Evolutionary conservation across 1,139 yeast species (phyloP), one percentile per base, ranked within the genome.

Genomic region (Zygosaccharomyces sapae): DNA sequence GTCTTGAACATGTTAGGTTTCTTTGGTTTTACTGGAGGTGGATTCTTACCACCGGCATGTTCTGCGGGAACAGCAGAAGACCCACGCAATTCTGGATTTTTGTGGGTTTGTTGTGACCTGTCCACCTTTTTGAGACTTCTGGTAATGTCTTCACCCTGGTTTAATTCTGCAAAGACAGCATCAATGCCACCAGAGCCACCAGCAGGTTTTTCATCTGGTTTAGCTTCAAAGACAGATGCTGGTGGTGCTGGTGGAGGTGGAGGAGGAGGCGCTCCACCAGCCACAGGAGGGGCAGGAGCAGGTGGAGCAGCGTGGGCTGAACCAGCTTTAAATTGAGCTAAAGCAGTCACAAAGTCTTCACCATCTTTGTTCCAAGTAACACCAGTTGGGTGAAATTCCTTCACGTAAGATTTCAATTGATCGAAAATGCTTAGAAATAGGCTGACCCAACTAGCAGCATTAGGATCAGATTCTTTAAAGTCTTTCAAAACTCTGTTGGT

Each of bases 121-220:
- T 89, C 97, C 38, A 92, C 97, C 69, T 92, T 92, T 65, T 84
- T 87, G 59, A 94, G 79, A 4, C 89, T 86, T 25, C 90, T 73
- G 2, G 97, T 90, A 59, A 94, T 84, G 35, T 70, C 71, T 55
- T 82, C 86, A 48, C 99, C 99, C 70, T 83, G 77, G 70, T 84
- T 90, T 53, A 94, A 74, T 56, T 87, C 95, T n/a, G 87, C 83
- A 67, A 94, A 92, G 8, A 94, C 96, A 0, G 97, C 97, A 56
- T 75, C 76, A 75, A 90, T 79, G 38, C 90, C 86, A 36, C 82
- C 83, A 59, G 29, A 69, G 53, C 40, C 62, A 2, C 65, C 55
- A 22, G 70, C 60, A 1, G 69, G 46, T 4, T 68, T 44, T 6
- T 63, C 49, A 2, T 66, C 58, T 10, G 37, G 16, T n/a, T 69